Conservation (phyloP, 768 basidiomycete genomes). For the Serendipita sp. region DNA sequence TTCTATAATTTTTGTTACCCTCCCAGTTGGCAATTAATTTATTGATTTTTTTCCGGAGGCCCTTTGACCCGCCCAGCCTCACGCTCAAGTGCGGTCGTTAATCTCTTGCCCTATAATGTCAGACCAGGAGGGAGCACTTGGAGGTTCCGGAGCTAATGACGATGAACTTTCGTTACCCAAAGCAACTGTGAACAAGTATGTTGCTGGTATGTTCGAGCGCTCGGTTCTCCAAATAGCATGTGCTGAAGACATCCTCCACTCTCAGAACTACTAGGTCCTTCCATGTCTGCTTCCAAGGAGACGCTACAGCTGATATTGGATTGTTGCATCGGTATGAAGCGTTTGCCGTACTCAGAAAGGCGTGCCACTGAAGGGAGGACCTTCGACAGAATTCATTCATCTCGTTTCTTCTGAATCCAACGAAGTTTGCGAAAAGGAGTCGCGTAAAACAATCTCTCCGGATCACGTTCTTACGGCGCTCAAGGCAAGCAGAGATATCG, state of each 20-base stretch:
- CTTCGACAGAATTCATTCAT: conserved; percentile 79
- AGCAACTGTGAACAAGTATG: conserved; percentile 96
- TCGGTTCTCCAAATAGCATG: background rate
- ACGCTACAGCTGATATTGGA: conserved; percentile 94
- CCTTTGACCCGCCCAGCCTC: background rate
- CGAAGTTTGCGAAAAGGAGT: conserved; percentile 93
- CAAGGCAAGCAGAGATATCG: conserved; percentile 37
- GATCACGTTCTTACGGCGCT: conserved; percentile 91
- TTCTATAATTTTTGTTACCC: background rate
- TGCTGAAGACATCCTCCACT: conserved; percentile 9
- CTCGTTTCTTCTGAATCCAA: conserved; percentile 95
- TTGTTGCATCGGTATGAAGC: conserved; percentile 83
- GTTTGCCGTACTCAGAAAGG: background rate
- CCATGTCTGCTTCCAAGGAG: conserved; percentile 84
- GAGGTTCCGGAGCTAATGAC: conserved; percentile 48
- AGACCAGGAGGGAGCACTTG: conserved; percentile 68
- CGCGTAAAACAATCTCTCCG: conserved; percentile 97
- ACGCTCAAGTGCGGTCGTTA: background rate
- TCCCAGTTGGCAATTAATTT: background rate
- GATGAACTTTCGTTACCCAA: conserved; percentile 93
- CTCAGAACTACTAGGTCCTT: conserved; percentile 75
- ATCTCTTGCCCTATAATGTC: conserved; percentile 47
- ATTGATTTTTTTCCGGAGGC: background rate
- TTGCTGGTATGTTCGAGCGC: conserved; percentile 43
- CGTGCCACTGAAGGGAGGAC: background rate